Base-by-base conservation (phyloP, 2,329 filamentous ascomycete genomes). In the Aspergillus hiratsukae region DNA sequence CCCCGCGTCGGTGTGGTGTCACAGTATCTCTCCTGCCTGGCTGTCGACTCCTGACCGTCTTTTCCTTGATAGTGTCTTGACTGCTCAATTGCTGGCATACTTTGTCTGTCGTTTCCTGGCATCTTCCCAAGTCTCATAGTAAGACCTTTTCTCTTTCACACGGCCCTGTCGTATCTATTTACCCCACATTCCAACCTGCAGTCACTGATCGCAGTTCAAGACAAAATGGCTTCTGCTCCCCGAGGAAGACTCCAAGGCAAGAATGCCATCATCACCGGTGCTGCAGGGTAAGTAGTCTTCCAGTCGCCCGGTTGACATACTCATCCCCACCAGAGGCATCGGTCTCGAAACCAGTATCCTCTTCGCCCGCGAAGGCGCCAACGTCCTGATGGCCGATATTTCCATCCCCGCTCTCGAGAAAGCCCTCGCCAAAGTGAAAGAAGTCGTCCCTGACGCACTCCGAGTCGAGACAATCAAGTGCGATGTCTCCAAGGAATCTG, bases 291-390 rank as follows among this genome's bases (percentile, higher is more conserved):
- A 75, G 86, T 78, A 7, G 29, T 58, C 37, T 48, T 14, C 25
- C 2, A 51, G 49, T 11, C 1, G 35, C 21, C 21, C 9, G 48
- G 46, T 40, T 45, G 49, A 17, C 14, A 54, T 37, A 40, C 19
- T 29, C 41, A 43, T 37, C 9, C 1, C 7, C n/a, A 10, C 35
- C 52, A 76, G 92, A 69, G 92, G 92, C 69, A 97, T 97, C 69
- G 92, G 92, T 63, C 88, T 97, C 50, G 91, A 97, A 79, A 96
- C 92, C 2, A 84, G 84, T 55, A 92, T 97, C 64, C 88, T 96
- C 57, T 96, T 97, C 70, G 88, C 87, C 58, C 88, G 88, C 62
- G 92, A 97, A 79, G 92, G 91, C 60, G 92, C 91, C 69, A 88
- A 84, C 60, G 85, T 97, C 55, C 79, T 96, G 63, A 86, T 97